Base-by-base conservation (phyloP, 2,329 filamentous ascomycete genomes). In the Pyricularia sp. region DNA sequence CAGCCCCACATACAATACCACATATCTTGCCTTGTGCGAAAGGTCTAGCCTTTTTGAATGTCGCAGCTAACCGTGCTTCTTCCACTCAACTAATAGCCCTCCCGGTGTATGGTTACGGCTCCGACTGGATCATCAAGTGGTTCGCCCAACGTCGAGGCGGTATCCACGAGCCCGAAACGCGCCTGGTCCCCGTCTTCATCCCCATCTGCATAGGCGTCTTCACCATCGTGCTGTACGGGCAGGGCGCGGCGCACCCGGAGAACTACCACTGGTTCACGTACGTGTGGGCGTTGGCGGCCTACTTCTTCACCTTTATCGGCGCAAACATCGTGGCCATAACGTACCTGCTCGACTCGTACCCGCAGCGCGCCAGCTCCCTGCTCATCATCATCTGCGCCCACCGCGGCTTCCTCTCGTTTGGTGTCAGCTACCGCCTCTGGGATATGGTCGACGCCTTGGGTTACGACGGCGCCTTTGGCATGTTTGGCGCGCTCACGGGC, bases 311-410 rank as follows among this genome's bases (percentile, higher is more conserved):
- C 50, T 80, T 81, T 66, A 72, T 81, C 23, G 78, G 80, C 0
- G 78, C 78, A 10, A 83, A 82, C 70, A 81, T 82, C 68, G 78
- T 79, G 4, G 80, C 76, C 0, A 81, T 82, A 66, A 81, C 80
- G 0, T 82, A 81, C 69, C 72, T 81, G 4, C 76, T 84, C 2
- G 81, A 83, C 68, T 76, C 78, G 1, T 83, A 82, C 68, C 81
- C 81, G 1, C 76, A 77, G 2, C 75, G 79, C 2, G 77, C 80
- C 4, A 79, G 79, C 0, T 79, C 81, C 0, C 70, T 82, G 1
- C 72, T 84, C 25, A 78, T 83, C 3, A 78, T 84, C 50, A 80
- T 84, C 33, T 82, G 80, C 66, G 80, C 81, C 4, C 77, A 82
- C 71, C 75, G 81, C 2, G 81, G 81, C 0, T 78, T 83, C 61